Evolutionary conservation across 257 asterid species (phyloP).

Genomic region (Coffea eugenioides): DNA sequence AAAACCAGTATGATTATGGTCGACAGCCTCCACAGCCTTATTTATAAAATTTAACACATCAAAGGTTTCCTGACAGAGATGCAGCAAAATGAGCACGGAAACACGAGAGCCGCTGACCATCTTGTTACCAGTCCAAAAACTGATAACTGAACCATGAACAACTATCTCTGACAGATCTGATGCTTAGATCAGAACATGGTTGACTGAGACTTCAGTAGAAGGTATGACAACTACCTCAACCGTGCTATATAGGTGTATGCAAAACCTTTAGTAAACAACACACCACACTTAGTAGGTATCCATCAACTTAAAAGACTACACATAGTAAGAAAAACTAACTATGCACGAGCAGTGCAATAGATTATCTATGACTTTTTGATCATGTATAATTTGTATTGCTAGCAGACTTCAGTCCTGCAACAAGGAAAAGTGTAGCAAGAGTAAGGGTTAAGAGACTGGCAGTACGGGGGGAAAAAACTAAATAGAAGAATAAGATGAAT

Average conservation of each 20-base stretch:
- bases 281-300: constrained; percentile 22
- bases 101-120: constrained; percentile 43
- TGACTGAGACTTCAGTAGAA: constrained; percentile 32
- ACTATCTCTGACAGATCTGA: constrained; percentile 21
- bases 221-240: constrained; percentile 19
- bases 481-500: background rate
- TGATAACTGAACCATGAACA: constrained; percentile 11
- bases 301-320: constrained; percentile 23
- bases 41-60: constrained; percentile 37
- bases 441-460: constrained; percentile 3
- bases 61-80: constrained; percentile 28
- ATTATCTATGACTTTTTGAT: constrained; percentile 39
- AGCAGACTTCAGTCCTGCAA: constrained; percentile 47
- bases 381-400: constrained; percentile 34
- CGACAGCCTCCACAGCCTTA: constrained; percentile 59
- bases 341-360: constrained; percentile 28
- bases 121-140: constrained; percentile 31
- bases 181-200: constrained; percentile 28
- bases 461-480: background rate
- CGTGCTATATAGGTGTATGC: constrained; percentile 24
- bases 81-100: constrained; percentile 22
- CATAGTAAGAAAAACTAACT: constrained; percentile 22
- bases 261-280: constrained; percentile 41
- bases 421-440: background rate
- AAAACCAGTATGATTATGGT: constrained; percentile 33